These are phyloP conservation scores for Panaeolus cyanescens DNA, from an alignment of 768 basidiomycete species.

Conservation along the genomic window DNA sequence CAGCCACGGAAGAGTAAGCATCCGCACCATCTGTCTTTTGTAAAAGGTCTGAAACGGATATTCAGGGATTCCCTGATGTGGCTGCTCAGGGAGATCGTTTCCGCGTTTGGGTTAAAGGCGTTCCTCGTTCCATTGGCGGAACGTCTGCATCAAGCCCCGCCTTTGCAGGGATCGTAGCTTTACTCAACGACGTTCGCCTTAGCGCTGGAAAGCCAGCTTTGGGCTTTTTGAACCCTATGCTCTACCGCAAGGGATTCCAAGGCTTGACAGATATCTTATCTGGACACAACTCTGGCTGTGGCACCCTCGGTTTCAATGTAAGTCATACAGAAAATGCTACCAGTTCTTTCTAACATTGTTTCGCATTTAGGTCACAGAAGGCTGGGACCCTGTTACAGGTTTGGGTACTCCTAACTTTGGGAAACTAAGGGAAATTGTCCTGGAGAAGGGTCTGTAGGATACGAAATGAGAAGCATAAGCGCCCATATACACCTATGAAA, in stretches of 20 bases:
- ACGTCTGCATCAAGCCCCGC: conserved; percentile 53
- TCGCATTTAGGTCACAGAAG: conserved; percentile 3
- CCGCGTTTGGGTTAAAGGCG: conserved; percentile 32
- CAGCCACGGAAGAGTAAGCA: conserved; percentile 6
- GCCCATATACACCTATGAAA: too few species aligned
- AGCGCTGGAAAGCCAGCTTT: conserved; percentile 39
- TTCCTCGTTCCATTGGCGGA: conserved; percentile 40
- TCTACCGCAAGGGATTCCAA: conserved; percentile 2
- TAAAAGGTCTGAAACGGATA: conserved; percentile 39
- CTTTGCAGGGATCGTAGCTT: conserved; percentile 47
- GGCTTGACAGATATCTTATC: conserved; percentile 6
- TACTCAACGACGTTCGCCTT: conserved; percentile 55
- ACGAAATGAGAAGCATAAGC: too few species aligned
- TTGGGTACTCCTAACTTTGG: conserved; percentile 3
- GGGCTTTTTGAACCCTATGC: conserved; percentile 10
- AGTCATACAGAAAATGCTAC: neutral
- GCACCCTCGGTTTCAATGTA: conserved; percentile 10
- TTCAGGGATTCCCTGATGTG: conserved; percentile 51
- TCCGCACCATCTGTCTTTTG: neutral
- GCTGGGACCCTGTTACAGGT: conserved; percentile 8
- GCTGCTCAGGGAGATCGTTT: conserved; percentile 45
- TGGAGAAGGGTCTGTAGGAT: neutral
- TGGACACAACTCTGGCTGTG: conserved; percentile 8
- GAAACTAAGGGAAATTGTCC: conserved; percentile 2
- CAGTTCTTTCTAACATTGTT: neutral